phyloP scores from a whole-genome alignment of 2,329 filamentous ascomycete genomes.

The Fusarium subglutinans region DNA sequence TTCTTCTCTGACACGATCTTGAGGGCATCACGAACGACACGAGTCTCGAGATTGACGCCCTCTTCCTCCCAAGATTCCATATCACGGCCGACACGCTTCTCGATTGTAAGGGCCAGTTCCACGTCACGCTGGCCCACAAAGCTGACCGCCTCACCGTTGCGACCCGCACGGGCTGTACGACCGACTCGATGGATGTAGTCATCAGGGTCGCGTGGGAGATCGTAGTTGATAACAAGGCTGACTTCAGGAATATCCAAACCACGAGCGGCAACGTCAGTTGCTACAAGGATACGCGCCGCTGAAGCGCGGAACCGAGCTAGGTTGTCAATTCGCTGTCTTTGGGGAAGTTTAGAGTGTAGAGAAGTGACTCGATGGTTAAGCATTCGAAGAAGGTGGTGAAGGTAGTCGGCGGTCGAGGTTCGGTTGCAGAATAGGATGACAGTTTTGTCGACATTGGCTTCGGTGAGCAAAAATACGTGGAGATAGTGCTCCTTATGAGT shows the following conservation, averaged over 20 bases:
- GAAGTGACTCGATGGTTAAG: slow-evolving; percentile 91
- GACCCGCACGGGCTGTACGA: slow-evolving; percentile 91
- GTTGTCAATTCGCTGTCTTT: slow-evolving; percentile 86
- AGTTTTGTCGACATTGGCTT: slow-evolving; percentile 76
- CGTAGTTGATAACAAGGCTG: slow-evolving; percentile 90
- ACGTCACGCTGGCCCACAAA: slow-evolving; percentile 95
- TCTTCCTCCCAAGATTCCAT: slow-evolving; percentile 90
- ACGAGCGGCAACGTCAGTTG: slow-evolving; percentile 92
- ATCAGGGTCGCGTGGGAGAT: slow-evolving; percentile 93
- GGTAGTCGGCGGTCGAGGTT: slow-evolving; percentile 84
- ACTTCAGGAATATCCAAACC: slow-evolving; percentile 97
- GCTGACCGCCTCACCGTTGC: slow-evolving; percentile 82
- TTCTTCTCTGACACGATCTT: slow-evolving; percentile 97
- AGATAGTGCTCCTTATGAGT: slow-evolving; percentile 96
- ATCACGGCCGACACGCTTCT: slow-evolving; percentile 79
- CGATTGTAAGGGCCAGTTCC: slow-evolving; percentile 88
- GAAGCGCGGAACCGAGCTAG: slow-evolving; percentile 90
- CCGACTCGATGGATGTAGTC: slow-evolving; percentile 98
- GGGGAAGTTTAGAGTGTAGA: slow-evolving; percentile 86
- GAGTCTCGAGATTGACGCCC: slow-evolving; percentile 90
- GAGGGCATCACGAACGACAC: slow-evolving; percentile 84
- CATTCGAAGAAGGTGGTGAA: slow-evolving; percentile 87
- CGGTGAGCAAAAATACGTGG: slow-evolving; percentile 85
- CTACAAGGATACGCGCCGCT: slow-evolving; percentile 88
- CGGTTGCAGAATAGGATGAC: slow-evolving; percentile 96